Base-by-base conservation (phyloP, 805 yeast genomes). In the Sugiyamaella valdiviana region DNA sequence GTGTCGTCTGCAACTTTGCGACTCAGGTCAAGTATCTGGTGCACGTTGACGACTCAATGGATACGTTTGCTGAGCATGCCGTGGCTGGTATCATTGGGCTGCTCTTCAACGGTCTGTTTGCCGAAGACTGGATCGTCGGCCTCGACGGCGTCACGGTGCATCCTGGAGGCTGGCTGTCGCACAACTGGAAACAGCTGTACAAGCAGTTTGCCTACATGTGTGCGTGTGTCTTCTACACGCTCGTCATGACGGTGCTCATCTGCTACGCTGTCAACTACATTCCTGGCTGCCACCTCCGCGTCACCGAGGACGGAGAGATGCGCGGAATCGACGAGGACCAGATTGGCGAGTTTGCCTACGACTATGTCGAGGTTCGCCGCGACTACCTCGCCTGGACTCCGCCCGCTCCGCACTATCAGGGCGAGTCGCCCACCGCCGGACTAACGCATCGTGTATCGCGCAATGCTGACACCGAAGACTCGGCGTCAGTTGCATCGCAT, bases 31-130 rank as follows among this genome's bases (percentile, higher is more conserved):
- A 91, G 68, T 86, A 84, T 63, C 68, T 86, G 54, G 70, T 85
- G 42, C 76, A 77, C 51, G 89, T 91, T 45, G 98, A 93, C 66
- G 99, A 91, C 69, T 82, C 96, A 1, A 71, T 93, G 58, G 98
- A 93, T 83, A 81, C 89, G 45, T 76, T 91, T 64, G 98, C 98
- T n/a, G 98, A 91, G 79, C 99, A 91, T 82, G 98, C 96, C 44
- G 76, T 91, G 58, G 98, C 97, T 0, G 99, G 99, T 26, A 76
- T 90, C 42, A 75, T 91, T 41, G 98, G 99, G 0, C 73, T 90
- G 42, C 50, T 91, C n/a, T 89, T 88, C 71, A 58, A 89, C 63
- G 96, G 86, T 0, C 63, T 91, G 1, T 90, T 93, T 63, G 97
- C 86, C 14, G 86, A 90, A 5, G 78, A 84, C 48, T 84, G 87